Evolutionary conservation across 768 basidiomycete genomes (phyloP).

Genomic region (Porphyrellus cyaneotinctus): DNA sequence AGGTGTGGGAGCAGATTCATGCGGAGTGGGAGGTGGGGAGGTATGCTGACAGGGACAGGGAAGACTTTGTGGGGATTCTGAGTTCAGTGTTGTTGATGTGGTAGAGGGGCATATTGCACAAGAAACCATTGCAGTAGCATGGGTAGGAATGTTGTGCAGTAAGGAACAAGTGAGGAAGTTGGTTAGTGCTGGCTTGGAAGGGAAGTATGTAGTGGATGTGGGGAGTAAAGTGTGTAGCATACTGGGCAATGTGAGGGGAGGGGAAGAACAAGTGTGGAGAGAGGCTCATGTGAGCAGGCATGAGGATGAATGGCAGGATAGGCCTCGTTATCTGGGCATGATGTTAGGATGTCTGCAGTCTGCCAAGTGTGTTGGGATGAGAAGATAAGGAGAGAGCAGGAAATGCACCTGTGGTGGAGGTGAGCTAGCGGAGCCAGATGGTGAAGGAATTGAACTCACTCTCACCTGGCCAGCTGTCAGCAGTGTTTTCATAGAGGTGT

Average conservation of each 20-base stretch:
- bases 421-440: constrained; percentile 63
- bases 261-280: neutral
- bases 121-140: constrained; percentile 38
- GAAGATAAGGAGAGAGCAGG: neutral
- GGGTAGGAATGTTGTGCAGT: constrained; percentile 47
- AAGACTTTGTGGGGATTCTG: constrained; percentile 46
- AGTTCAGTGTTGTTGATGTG: constrained; percentile 26
- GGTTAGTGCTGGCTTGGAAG: constrained; percentile 23
- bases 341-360: constrained; percentile 21
- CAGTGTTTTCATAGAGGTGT: constrained; percentile 41
- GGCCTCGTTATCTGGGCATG: constrained; percentile 29
- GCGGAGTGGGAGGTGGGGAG: constrained; percentile 36
- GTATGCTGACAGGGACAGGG: constrained; percentile 44
- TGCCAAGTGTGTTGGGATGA: constrained; percentile 24
- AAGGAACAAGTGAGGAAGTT: constrained; percentile 27
- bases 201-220: constrained; percentile 59
- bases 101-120: constrained; percentile 29
- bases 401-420: constrained; percentile 45
- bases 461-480: constrained; percentile 58
- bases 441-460: constrained; percentile 46
- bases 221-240: constrained; percentile 55
- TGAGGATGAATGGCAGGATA: constrained; percentile 45
- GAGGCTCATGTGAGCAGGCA: constrained; percentile 43
- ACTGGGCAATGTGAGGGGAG: constrained; percentile 33
- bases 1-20: constrained; percentile 30